Base-by-base conservation (phyloP, 2,329 filamentous ascomycete genomes). In the Microdochium trichocladiopsis region DNA sequence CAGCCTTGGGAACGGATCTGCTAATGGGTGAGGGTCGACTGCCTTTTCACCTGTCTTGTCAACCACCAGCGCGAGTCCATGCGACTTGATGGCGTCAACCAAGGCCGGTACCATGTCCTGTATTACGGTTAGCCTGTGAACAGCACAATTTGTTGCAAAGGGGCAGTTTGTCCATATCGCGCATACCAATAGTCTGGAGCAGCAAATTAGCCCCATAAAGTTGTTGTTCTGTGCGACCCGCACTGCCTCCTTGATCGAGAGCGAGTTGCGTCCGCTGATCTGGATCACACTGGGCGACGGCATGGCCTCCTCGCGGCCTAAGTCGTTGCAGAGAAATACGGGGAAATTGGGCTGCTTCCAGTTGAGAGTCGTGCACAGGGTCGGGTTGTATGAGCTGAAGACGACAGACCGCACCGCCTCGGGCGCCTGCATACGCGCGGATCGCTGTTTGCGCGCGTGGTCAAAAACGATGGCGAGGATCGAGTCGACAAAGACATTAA, bases 261-360 rank as follows among this genome's bases (percentile, higher is more conserved):
- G 87, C 14, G 86, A 88, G 48, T 84, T 82, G 52, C 87, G 79
- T 16, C 88, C 90, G 58, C 84, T 88, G 59, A 78, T 73, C 54
- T 70, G 64, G 14, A 73, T 61, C 12, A 69, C 62, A 41, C 66
- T 66, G 1, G 68, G 67, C 14, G 67, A 64, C 6, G 62, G 60
- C 53, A 70, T 69, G n/a, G 57, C 62, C 22, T 76, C 78, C 54
- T 84, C 80, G 8, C 79, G 76, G 22, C 90, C 90, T 24, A 97
- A 81, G 54, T 96, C 91, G 67, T 97, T 97, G 72, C 92, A 96
- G 48, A 97, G 78, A 60, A 99, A 88, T 0, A 97, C 90, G 0
- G 94, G 94, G 67, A 96, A 99, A 66, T 97, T 99, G 2, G 94
- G 94, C 69, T 99, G 94, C 69, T 99, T 99, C 94, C 94, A 99